These are phyloP conservation scores for Zalerion maritima DNA, from an alignment of 495 filamentous ascomycete species.

Conservation along the genomic window DNA sequence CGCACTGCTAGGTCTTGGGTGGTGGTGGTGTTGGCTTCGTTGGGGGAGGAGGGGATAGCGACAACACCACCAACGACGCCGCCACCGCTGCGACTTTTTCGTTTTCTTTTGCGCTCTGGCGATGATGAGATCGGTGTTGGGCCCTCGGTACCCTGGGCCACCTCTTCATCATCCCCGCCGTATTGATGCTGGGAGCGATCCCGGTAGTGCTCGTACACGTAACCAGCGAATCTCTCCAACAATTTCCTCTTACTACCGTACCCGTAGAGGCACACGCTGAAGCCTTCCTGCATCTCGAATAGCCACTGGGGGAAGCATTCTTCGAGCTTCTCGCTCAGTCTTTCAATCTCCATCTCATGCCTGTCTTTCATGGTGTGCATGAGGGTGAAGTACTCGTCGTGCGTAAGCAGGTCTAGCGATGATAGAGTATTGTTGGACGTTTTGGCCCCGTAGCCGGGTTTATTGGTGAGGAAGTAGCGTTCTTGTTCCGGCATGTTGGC, in stretches of 20 bases:
- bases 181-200: slow-evolving; percentile 11
- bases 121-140: no score
- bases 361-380: slow-evolving; percentile 52
- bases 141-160: no score
- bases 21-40: slow-evolving; percentile 25
- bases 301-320: slow-evolving; percentile 81
- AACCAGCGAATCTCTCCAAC: slow-evolving; percentile 59
- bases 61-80: no score
- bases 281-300: slow-evolving; percentile 80
- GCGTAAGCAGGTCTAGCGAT: slow-evolving; percentile 60
- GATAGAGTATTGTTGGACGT: slow-evolving; percentile 79
- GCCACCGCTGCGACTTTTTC: slow-evolving; percentile 3
- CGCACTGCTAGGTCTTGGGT: no score
- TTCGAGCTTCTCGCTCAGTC: slow-evolving; percentile 59
- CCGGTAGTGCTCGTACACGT: slow-evolving; percentile 40
- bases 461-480: slow-evolving; percentile 86
- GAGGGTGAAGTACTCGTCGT: slow-evolving; percentile 78
- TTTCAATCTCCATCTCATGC: slow-evolving; percentile 54
- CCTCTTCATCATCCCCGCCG: no score
- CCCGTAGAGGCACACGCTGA: slow-evolving; percentile 84
- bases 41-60: no score
- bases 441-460: slow-evolving; percentile 58
- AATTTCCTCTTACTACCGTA: slow-evolving; percentile 78
- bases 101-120: no score
- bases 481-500: slow-evolving; percentile 72